Evolutionary conservation across 352 stramenopile species (phyloP).

Genomic region (Globisporangium spiculum): DNA sequence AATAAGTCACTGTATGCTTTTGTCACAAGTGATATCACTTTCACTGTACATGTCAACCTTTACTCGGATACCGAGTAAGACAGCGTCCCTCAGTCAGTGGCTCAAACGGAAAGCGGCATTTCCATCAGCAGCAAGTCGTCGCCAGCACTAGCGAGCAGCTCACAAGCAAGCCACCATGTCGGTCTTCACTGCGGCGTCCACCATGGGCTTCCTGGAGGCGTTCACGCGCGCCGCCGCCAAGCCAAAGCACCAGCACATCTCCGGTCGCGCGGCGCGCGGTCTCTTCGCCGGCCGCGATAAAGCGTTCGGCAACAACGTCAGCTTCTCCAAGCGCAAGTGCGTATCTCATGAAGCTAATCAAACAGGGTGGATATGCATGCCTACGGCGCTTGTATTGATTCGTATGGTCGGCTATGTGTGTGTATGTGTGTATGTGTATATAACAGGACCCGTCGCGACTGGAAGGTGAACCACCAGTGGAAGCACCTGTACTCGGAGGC

Average conservation of each 20-base stretch:
- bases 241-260: constrained; percentile 64
- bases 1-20: neutral
- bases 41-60: neutral
- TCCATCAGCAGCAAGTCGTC: neutral
- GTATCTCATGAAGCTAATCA: constrained; percentile 10
- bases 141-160: neutral
- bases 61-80: neutral
- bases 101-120: neutral
- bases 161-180: constrained; percentile 22
- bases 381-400: neutral
- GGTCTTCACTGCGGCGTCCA: constrained; percentile 32
- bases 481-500: constrained; percentile 88
- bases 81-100: neutral
- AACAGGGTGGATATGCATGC: neutral
- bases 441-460: constrained; percentile 80
- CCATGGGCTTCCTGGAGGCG: constrained; percentile 54
- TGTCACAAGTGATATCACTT: neutral
- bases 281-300: constrained; percentile 94
- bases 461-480: constrained; percentile 93
- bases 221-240: constrained; percentile 48
- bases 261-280: constrained; percentile 72
- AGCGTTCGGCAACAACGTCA: constrained; percentile 93
- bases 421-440: constrained; percentile 1
- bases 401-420: neutral
- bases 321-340: constrained; percentile 90